phyloP scores from a whole-genome alignment of 306 rosid genomes.

The Gleditsia sinensis region DNA sequence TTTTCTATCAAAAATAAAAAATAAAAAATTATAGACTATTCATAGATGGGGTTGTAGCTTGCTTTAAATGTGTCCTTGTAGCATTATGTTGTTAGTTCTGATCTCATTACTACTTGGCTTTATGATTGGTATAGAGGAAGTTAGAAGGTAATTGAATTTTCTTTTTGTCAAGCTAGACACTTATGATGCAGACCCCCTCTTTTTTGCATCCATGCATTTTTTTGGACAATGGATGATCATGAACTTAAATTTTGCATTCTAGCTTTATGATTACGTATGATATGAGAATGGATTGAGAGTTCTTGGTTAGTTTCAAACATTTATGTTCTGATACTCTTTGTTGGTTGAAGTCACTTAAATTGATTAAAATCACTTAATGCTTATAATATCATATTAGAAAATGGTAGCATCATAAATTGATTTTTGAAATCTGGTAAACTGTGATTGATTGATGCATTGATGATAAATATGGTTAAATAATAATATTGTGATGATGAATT shows the following conservation, averaged over 20 bases:
- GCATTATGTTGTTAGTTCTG: background rate
- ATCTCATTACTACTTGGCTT: slow-evolving; percentile 6
- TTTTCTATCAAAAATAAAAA: too few species aligned
- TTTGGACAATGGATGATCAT: background rate
- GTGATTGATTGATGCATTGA: too few species aligned
- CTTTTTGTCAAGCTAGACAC: background rate
- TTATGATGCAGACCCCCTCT: background rate
- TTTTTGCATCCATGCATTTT: too few species aligned
- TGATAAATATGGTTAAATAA: too few species aligned
- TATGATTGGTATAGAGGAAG: background rate
- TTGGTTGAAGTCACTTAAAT: too few species aligned
- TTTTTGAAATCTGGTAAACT: too few species aligned
- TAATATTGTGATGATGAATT: too few species aligned
- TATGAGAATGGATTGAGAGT: slow-evolving; percentile 14
- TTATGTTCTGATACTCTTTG: too few species aligned
- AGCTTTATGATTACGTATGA: background rate
- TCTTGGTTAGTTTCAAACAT: background rate
- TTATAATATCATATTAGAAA: too few species aligned
- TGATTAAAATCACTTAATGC: too few species aligned
- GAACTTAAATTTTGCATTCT: background rate
- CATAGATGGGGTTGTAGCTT: background rate
- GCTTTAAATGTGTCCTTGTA: slow-evolving; percentile 5
- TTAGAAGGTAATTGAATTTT: too few species aligned
- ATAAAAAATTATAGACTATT: background rate
- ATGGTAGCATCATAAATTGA: too few species aligned